These are phyloP conservation scores for Phytophthora pini DNA, from an alignment of 352 stramenopile genomes.

Conservation along the genomic window DNA sequence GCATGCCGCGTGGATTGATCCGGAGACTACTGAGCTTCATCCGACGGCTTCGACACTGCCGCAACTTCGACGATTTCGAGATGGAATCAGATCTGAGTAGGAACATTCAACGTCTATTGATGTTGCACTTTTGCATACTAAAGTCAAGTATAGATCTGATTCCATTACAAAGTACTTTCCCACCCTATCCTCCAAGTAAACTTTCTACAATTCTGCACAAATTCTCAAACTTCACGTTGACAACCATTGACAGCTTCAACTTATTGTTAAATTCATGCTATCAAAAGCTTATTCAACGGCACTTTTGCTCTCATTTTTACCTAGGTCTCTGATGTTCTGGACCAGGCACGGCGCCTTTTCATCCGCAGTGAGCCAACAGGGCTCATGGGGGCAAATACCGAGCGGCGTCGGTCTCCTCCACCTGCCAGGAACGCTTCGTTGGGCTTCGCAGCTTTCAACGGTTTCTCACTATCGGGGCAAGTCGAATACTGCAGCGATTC, in stretches of 20 bases:
- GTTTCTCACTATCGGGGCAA: constrained; percentile 15
- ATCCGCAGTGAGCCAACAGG: constrained; percentile 11
- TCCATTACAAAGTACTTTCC: neutral
- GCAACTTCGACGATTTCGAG: constrained; percentile 13
- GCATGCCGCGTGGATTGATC: constrained; percentile 12
- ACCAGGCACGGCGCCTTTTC: constrained; percentile 19
- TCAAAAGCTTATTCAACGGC: too few species aligned
- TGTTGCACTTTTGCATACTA: constrained; percentile 8
- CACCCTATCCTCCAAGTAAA: too few species aligned
- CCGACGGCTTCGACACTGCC: neutral
- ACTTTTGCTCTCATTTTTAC: neutral
- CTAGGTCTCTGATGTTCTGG: constrained; percentile 3
- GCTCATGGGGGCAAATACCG: constrained; percentile 18
- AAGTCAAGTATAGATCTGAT: constrained; percentile 12
- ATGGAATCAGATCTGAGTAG: constrained; percentile 29
- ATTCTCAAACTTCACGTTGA: too few species aligned
- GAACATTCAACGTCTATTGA: constrained; percentile 16
- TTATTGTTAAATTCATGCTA: neutral
- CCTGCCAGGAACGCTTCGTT: constrained; percentile 34
- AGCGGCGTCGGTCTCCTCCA: constrained; percentile 20
- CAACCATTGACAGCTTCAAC: neutral
- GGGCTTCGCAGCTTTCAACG: constrained; percentile 26
- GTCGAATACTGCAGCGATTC: constrained; percentile 11
- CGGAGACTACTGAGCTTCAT: constrained; percentile 17
- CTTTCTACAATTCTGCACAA: too few species aligned